Evolutionary conservation across 805 yeast genomes (phyloP), one percentile per base, ranked within the genome.

Genomic region (Priceomyces haplophilus): DNA sequence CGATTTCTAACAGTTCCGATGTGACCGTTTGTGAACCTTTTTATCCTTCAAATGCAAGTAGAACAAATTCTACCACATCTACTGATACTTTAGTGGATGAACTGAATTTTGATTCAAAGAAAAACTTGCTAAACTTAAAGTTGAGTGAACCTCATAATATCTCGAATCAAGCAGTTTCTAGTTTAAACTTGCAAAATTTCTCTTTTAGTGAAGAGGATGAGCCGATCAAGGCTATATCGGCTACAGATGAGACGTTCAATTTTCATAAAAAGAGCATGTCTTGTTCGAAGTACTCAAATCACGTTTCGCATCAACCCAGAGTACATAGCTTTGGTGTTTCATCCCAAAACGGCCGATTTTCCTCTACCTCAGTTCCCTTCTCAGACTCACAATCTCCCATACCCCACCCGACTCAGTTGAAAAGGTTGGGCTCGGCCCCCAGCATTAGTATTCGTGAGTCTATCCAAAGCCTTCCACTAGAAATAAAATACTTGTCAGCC

Each of bases 31-130:
- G 37, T 32, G 45, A 45, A 17, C 23, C 10, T 11, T 13, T 13
- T 12, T 25, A 19, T n/a, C 29, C 18, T 32, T 39, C 30, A 18
- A 33, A 17, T 4, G 41, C 41, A 29, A 33, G 41, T 23, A 38
- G 55, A 40, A 56, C 47, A 27, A 57, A 49, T 25, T 49, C 52
- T 24, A 47, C 51, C 17, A 24, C 48, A 8, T 62, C 67, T n/a
- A 56, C 64, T 1, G 68, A 63, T 12, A 65, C 69, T 3, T 45
- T 65, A 31, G 65, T 64, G 12, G 66, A 62, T n/a, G 63, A 54
- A 3, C 42, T 24, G 16, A 29, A 37, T 19, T 1, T 7, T 7
- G 25, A 25, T 7, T 36, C 35, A 36, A 18, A 17, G 35, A 21
- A 41, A 34, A 43, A 34, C 45, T 42, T 41, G n/a, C 44, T 50